Base-by-base conservation (phyloP, 2,329 filamentous ascomycete genomes). In the Neofusicoccum umdonicola region DNA sequence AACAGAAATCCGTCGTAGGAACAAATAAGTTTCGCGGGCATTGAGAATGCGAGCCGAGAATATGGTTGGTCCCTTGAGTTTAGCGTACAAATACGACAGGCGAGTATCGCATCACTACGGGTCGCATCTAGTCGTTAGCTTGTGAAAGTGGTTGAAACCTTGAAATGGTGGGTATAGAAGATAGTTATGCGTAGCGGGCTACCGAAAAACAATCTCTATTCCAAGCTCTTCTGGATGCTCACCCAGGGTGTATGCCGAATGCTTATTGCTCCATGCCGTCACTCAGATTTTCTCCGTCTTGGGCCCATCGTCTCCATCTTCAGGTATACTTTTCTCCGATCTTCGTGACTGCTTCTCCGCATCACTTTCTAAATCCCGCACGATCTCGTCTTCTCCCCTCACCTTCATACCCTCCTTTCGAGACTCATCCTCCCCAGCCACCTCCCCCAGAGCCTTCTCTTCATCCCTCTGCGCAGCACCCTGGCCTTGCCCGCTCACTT, bases 391-490 rank as follows among this genome's bases (percentile, higher is more conserved):
- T 35, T 8, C 22, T 11, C 31, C n/a, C 31, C 11, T 9, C 42
- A 9, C 1, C 7, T 11, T n/a, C 8, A 37, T 73, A 71, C 19
- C 65, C 71, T 42, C 70, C 41, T 1, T 60, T 15, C 37, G 11
- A 31, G 27, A 9, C 37, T 69, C 60, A 70, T 70, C 60, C 67
- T 69, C 54, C 69, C 68, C 27, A 66, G 68, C 8, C 37, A 11
- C 69, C 58, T 67, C 65, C 57, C 75, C 73, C 63, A 68, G 68
- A 60, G 69, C 58, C 64, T 41, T 51, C 65, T 60, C 56, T 47
- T 68, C 67, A 22, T 48, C 63, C 62, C 61, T n/a, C 65, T 50
- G 9, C 60, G 64, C n/a, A 61, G 64, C 12, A 48, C 12, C 1
- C 65, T 13, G 62, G 1, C 62, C 66, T 45, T 68, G 64, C 34